These are phyloP conservation scores for Kuraishia cidri DNA, from an alignment of 805 yeast genomes.

Conservation along the genomic window DNA sequence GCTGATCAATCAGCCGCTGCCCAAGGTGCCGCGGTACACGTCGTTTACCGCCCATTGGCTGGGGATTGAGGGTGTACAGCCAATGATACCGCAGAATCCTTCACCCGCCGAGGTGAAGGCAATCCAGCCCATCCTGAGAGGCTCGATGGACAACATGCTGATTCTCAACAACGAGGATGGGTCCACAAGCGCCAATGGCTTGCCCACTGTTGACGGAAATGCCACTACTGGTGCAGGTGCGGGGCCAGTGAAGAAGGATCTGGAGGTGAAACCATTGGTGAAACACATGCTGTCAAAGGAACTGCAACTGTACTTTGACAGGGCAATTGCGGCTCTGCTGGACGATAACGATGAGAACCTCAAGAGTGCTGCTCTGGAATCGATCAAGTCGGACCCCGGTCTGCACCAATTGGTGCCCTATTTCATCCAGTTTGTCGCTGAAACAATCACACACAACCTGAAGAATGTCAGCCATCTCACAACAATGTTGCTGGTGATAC, in stretches of 20 bases:
- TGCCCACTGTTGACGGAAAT: slow-evolving; percentile 16
- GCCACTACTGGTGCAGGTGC: slow-evolving; percentile 15
- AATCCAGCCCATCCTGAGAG: slow-evolving; percentile 71
- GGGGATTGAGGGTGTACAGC: slow-evolving; percentile 98
- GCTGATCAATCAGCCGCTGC: slow-evolving; percentile 86
- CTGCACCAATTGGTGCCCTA: slow-evolving; percentile 95
- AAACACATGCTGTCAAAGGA: slow-evolving; percentile 94
- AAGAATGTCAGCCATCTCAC: slow-evolving; percentile 61
- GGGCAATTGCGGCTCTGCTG: slow-evolving; percentile 72
- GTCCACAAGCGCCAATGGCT: slow-evolving; percentile 16
- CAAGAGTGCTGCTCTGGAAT: slow-evolving; percentile 73
- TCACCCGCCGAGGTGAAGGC: slow-evolving; percentile 68
- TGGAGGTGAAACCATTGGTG: slow-evolving; percentile 77
- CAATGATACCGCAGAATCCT: slow-evolving; percentile 96
- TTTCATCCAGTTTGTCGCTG: slow-evolving; percentile 92
- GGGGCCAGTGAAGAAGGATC: slow-evolving; percentile 29
- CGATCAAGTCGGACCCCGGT: slow-evolving; percentile 89
- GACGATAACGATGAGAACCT: slow-evolving; percentile 45
- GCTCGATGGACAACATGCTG: slow-evolving; percentile 63
- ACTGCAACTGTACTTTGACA: slow-evolving; percentile 86
- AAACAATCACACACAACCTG: slow-evolving; percentile 84
- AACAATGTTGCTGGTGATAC: slow-evolving; percentile 83
- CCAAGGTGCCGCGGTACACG: slow-evolving; percentile 88
- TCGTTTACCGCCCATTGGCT: slow-evolving; percentile 96
- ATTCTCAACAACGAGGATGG: slow-evolving; percentile 40